Conservation (phyloP, 352 stramenopile species). For the Phytophthora macrochlamydospora region DNA sequence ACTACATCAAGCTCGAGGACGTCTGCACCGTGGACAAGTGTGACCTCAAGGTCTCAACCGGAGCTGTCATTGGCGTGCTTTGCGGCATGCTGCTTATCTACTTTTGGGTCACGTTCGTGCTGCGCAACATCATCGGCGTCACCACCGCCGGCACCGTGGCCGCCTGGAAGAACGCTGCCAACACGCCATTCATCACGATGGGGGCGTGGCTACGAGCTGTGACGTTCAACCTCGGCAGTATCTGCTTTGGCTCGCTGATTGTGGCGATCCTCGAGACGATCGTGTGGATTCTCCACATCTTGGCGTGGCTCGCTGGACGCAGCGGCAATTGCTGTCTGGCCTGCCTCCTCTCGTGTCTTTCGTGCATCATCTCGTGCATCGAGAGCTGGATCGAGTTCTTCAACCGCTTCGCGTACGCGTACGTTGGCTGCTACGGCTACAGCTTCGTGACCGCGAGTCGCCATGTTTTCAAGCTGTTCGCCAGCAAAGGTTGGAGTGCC, state of each 20-base stretch:
- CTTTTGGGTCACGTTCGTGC: slow-evolving; percentile 90
- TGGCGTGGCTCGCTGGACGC: slow-evolving; percentile 61
- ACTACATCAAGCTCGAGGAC: slow-evolving; percentile 65
- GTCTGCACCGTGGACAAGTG: slow-evolving; percentile 56
- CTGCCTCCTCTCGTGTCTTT: slow-evolving; percentile 68
- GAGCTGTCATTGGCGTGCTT: slow-evolving; percentile 66
- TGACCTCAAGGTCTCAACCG: slow-evolving; percentile 48
- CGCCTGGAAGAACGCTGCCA: slow-evolving; percentile 88
- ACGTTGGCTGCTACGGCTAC: slow-evolving; percentile 89
- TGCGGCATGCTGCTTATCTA: slow-evolving; percentile 93
- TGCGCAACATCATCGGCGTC: slow-evolving; percentile 90
- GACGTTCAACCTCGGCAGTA: slow-evolving; percentile 92
- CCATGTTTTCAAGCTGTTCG: slow-evolving; percentile 84
- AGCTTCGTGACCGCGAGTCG: slow-evolving; percentile 80
- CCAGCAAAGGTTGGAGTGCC: slow-evolving; percentile 80
- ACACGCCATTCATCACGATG: slow-evolving; percentile 73
- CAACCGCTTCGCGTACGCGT: slow-evolving; percentile 90
- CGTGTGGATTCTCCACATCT: slow-evolving; percentile 63
- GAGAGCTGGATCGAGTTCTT: slow-evolving; percentile 90
- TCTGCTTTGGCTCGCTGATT: slow-evolving; percentile 92
- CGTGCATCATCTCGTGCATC: slow-evolving; percentile 83
- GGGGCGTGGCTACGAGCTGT: slow-evolving; percentile 79
- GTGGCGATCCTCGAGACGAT: slow-evolving; percentile 91
- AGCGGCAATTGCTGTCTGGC: slow-evolving; percentile 79
- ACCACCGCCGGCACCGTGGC: slow-evolving; percentile 90